Conservation (phyloP, 2,329 filamentous ascomycete species). For the Aspergillus sp. region DNA sequence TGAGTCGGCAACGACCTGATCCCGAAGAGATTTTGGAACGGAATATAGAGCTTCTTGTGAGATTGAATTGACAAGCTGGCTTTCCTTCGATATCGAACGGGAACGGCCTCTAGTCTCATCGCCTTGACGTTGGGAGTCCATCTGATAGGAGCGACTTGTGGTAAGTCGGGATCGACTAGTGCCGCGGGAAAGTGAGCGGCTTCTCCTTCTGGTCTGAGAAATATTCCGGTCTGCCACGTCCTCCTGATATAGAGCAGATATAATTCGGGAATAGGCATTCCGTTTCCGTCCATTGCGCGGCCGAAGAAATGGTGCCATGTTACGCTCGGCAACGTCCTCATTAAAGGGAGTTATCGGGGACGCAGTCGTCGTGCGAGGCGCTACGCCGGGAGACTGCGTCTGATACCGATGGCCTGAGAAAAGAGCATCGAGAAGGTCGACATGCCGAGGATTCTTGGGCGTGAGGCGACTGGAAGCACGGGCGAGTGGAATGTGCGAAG, state of each 20-base stretch:
- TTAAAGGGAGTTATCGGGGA: conserved; percentile 40
- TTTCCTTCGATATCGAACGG: conserved; percentile 10
- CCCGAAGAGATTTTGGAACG: not conserved
- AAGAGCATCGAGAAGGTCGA: conserved; percentile 43
- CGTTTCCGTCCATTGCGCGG: conserved; percentile 24
- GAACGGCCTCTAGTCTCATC: not conserved
- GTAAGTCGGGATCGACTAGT: conserved; percentile 20
- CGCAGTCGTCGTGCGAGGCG: conserved; percentile 8
- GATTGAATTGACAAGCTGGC: conserved; percentile 7
- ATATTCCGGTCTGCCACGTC: conserved; percentile 45
- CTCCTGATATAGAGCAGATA: conserved; percentile 41
- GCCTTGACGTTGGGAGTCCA: not conserved
- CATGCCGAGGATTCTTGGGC: conserved; percentile 32
- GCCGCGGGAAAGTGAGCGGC: conserved; percentile 22
- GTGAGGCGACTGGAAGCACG: conserved; percentile 21
- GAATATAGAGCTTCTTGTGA: conserved; percentile 14
- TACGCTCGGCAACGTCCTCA: conserved; percentile 45
- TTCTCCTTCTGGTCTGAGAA: conserved; percentile 23
- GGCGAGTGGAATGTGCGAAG: conserved; percentile 25
- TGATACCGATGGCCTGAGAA: conserved; percentile 34
- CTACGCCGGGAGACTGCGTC: conserved; percentile 16
- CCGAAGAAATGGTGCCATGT: conserved; percentile 37
- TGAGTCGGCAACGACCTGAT: not conserved
- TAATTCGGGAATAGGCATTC: conserved; percentile 29
- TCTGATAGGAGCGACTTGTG: conserved; percentile 14